Evolutionary conservation across 2,329 filamentous ascomycete genomes (phyloP).

Genomic region (Zasmidium angulare): DNA sequence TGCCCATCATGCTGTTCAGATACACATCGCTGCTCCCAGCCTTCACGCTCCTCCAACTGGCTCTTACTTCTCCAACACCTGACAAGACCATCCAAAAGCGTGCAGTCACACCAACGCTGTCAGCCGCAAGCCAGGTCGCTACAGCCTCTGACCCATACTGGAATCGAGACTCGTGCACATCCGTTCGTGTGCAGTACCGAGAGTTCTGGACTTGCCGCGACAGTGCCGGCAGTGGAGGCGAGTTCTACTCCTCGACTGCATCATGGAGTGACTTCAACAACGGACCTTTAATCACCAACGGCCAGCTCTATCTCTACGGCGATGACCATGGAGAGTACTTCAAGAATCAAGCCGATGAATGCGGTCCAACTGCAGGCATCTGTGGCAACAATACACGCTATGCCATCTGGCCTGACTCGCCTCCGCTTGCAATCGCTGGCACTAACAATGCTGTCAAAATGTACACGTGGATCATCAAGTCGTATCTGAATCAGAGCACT

Average conservation of each 20-base stretch:
- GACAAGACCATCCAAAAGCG: neutral
- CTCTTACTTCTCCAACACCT: neutral
- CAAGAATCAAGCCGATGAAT: conserved; percentile 19
- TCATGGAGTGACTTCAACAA: conserved; percentile 21
- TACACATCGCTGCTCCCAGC: neutral
- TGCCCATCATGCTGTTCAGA: neutral
- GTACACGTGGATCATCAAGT: conserved; percentile 22
- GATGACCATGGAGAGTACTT: conserved; percentile 17
- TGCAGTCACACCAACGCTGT: neutral
- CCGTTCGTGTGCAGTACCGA: conserved; percentile 15
- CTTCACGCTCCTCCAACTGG: neutral
- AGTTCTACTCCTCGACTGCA: conserved; percentile 18
- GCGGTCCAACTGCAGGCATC: conserved; percentile 16
- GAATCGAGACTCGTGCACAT: conserved; percentile 27
- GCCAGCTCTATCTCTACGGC: conserved; percentile 19
- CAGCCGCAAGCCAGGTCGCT: neutral
- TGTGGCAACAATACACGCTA: conserved; percentile 23
- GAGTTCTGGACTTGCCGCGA: conserved; percentile 29
- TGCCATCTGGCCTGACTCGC: conserved; percentile 23
- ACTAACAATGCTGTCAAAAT: conserved; percentile 8
- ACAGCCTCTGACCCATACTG: conserved; percentile 15
- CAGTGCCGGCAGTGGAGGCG: conserved; percentile 10
- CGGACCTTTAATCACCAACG: conserved; percentile 7
- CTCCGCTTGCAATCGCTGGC: conserved; percentile 16
- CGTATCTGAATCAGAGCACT: neutral